Conservation (phyloP, 1,139 yeast genomes). For the Meyerozyma smithsonii region DNA sequence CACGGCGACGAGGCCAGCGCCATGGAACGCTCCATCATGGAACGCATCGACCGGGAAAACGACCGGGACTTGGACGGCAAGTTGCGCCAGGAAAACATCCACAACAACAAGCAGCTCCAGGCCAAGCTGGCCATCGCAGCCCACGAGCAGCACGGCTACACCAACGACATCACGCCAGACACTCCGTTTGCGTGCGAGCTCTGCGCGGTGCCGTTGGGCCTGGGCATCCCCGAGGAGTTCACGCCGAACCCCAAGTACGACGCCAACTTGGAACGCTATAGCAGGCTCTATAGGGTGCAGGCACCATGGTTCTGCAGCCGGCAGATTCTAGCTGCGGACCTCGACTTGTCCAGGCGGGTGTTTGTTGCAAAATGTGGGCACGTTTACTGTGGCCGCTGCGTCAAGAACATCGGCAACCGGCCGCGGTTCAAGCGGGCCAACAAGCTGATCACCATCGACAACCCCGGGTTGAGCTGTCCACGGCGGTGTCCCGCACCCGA, state of each 20-base stretch:
- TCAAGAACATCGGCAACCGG: constrained; percentile 49
- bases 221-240: constrained; percentile 59
- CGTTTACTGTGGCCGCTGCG: constrained; percentile 82
- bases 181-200: constrained; percentile 52
- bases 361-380: constrained; percentile 80
- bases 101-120: constrained; percentile 24
- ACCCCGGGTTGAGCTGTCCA: constrained; percentile 48
- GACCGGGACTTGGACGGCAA: constrained; percentile 32
- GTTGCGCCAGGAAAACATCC: constrained; percentile 27
- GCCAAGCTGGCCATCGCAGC: constrained; percentile 25
- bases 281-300: constrained; percentile 28
- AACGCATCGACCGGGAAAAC: constrained; percentile 39
- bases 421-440: constrained; percentile 17
- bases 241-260: constrained; percentile 27
- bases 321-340: constrained; percentile 50
- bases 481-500: constrained; percentile 38
- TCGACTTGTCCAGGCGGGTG: constrained; percentile 60
- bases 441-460: constrained; percentile 25
- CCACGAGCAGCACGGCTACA: constrained; percentile 24
- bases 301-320: constrained; percentile 65
- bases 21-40: constrained; percentile 33
- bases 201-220: constrained; percentile 68
- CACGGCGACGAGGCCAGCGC: constrained; percentile 7
- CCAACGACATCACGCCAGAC: constrained; percentile 31
- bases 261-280: constrained; percentile 22